Percentiles rank a stretch among this genome's conserved stretches.
These are phyloP conservation scores for Xylaria multiplex DNA, from an alignment of 2,329 filamentous ascomycete genomes.

Conservation along the genomic window DNA sequence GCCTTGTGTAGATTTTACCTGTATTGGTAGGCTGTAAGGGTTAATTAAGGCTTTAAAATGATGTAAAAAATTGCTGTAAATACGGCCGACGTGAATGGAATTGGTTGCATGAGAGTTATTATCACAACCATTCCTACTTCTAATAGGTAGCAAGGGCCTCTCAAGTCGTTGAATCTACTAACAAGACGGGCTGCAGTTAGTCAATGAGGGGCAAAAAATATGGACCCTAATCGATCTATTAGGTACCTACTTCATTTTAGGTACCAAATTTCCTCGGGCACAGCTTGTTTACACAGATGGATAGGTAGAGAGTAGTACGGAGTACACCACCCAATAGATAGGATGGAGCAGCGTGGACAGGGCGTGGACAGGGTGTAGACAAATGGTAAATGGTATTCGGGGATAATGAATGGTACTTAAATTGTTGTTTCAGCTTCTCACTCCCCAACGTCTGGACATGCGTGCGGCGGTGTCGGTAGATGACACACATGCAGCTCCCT, in stretches of 20 bases:
- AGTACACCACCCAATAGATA: not conserved
- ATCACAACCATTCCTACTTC: too few species aligned
- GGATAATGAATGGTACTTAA: not conserved
- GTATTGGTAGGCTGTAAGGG: not conserved
- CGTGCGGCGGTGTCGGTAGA: conserved; percentile 12
- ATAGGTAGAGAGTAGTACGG: too few species aligned
- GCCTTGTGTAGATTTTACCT: conserved; percentile 3
- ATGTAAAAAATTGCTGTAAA: too few species aligned
- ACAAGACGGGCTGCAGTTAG: too few species aligned
- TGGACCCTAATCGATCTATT: not conserved
- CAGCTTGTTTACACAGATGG: not conserved
- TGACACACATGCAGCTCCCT: conserved; percentile 33
- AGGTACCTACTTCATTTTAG: conserved; percentile 5
- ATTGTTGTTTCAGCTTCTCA: conserved; percentile 19
- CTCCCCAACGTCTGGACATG: conserved; percentile 26
- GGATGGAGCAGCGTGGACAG: conserved; percentile 22
- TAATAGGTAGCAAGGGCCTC: not conserved
- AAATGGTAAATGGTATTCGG: too few species aligned
- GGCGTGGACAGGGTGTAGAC: too few species aligned
- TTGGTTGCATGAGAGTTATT: too few species aligned
- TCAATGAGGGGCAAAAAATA: conserved; percentile 1
- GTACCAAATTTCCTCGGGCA: conserved; percentile 12
- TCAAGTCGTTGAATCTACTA: too few species aligned
- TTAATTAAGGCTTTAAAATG: not conserved
- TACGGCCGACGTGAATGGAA: too few species aligned